These are phyloP conservation scores for Saccharomycopsis sp. DNA, from an alignment of 805 yeast species.

Conservation along the genomic window DNA sequence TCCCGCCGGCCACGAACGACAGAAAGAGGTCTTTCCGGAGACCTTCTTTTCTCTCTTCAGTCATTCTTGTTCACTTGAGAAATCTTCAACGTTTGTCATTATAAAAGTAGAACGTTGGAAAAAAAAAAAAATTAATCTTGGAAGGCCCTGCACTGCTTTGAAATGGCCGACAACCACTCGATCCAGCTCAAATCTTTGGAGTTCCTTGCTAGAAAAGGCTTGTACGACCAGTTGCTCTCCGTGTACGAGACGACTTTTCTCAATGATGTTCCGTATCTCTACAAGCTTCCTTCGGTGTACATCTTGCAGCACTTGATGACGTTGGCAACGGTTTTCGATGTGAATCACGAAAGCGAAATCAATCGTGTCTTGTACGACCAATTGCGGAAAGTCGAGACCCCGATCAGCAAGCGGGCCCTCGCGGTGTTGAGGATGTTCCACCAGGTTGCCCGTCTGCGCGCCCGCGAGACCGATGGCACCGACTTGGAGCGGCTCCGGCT, in stretches of 20 bases:
- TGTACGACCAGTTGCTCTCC: constrained; percentile 2
- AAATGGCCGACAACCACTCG: background rate
- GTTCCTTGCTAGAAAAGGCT: constrained; percentile 1
- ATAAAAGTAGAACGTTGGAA: too few species aligned
- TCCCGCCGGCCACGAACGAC: constrained; percentile 63
- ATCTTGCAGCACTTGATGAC: constrained; percentile 3
- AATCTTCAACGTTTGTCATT: too few species aligned
- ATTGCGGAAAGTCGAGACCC: too few species aligned
- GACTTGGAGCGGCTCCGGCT: too few species aligned
- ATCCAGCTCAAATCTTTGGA: constrained; percentile 1
- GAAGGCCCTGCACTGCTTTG: background rate
- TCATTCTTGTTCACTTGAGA: too few species aligned
- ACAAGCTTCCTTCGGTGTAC: background rate
- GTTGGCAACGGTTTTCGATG: constrained; percentile 6
- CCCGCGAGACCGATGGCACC: too few species aligned
- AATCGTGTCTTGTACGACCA: too few species aligned
- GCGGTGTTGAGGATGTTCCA: too few species aligned
- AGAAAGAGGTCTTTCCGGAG: constrained; percentile 54
- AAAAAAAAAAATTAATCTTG: background rate
- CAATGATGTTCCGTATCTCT: constrained; percentile 6
- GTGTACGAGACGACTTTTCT: constrained; percentile 5
- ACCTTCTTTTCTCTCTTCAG: too few species aligned
- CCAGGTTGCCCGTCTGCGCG: too few species aligned
- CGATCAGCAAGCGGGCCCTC: background rate
- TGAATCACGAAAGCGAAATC: too few species aligned